Base-by-base conservation (phyloP, 208 protist genomes). In the Leptomonas pyrrhocoris region DNA sequence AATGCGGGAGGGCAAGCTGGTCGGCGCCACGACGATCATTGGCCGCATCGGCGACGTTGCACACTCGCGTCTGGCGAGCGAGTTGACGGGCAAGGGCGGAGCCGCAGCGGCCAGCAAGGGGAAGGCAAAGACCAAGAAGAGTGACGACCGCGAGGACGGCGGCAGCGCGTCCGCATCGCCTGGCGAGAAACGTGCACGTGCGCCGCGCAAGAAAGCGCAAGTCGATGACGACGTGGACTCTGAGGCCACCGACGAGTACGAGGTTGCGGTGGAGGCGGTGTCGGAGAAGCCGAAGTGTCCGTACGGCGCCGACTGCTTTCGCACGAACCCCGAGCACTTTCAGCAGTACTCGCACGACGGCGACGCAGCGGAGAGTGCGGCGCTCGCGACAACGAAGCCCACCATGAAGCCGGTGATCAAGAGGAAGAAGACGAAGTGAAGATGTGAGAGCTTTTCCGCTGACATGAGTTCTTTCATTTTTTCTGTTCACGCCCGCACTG, bases 231-330 rank as follows among this genome's bases (percentile, higher is more conserved):
- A 74, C 34, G 76, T 67, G 2, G 79, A 80, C 43, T 92, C 89
- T 1, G 82, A 92, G 31, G 79, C 84, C 16, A 94, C 89, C 51
- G 84, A 88, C 0, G 86, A 94, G 62, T 89, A 86, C 68, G 83
- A 89, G 50, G 82, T 90, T 21, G 89, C 72, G 9, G 81, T 94
- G 43, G 38, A 77, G 54, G 38, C 64, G 34, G 81, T 78, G 51
- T 27, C 46, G 0, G 79, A 54, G 25, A 80, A 80, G 66, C 84
- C 76, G 45, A n/a, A 40, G 27, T 94, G 89, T 62, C 89, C 89
- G 13, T 92, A 89, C 55, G 86, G 86, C 4, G 64, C 59, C 12
- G 75, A 74, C 34, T 94, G 89, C 79, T 94, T 92, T 51, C 85
- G 86, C 40, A 92, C 81, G 0, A 77, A 82, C 48, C 43, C 71